Conservation (phyloP, 148 eudicot genomes). For the Drosera capensis region DNA sequence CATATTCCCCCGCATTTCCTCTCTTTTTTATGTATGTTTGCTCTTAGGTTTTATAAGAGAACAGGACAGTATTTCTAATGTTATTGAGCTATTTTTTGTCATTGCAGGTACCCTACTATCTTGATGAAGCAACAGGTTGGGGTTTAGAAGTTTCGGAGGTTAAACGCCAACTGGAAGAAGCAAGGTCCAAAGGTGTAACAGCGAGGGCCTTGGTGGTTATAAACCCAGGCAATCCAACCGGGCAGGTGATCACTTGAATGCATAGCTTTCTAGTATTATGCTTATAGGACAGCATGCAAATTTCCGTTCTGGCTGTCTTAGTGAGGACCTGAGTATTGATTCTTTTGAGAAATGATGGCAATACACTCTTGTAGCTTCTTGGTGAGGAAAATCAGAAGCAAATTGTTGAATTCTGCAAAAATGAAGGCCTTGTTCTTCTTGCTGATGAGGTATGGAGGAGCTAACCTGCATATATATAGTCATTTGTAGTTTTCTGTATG, state of each 20-base stretch:
- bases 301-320: not conserved
- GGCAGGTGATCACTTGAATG: constrained; percentile 63
- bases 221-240: constrained; percentile 97
- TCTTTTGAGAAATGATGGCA: constrained; percentile 3
- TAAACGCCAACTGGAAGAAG: constrained; percentile 63
- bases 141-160: constrained; percentile 71
- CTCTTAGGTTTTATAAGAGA: no score
- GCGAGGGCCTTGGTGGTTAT: constrained; percentile 93
- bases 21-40: no score
- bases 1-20: no score
- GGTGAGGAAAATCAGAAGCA: constrained; percentile 66
- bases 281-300: no score
- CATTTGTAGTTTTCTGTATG: no score
- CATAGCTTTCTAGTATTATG: no score
- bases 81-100: constrained; percentile 1
- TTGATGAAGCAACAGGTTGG: constrained; percentile 92
- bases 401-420: constrained; percentile 85
- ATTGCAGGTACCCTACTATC: constrained; percentile 78
- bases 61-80: no score
- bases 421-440: constrained; percentile 77
- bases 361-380: constrained; percentile 43
- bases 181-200: constrained; percentile 58
- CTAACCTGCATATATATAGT: no score
- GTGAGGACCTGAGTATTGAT: not conserved
- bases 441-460: constrained; percentile 99